Evolutionary conservation across 257 asterid species (phyloP), one percentile per base, ranked within the genome.

Genomic region (Nyctanthes arbortristis): DNA sequence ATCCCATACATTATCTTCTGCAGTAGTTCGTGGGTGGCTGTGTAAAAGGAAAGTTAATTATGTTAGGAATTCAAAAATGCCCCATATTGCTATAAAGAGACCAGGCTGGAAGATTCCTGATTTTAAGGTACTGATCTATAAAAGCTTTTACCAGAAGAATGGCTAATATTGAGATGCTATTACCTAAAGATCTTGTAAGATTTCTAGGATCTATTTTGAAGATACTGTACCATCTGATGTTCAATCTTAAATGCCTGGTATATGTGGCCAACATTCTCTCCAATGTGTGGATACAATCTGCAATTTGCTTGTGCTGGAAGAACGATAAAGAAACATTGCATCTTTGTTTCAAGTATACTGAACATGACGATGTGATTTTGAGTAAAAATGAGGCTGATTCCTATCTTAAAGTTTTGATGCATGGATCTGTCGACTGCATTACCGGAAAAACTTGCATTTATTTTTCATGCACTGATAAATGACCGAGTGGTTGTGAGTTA

Each of bases 11-110:
- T 45, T 25, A 29, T 47, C 69, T 73, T 30, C 33, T 72, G 37
- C 72, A 77, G 81, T 56, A 24, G 49, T 68, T 59, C 82, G 78
- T 56, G 66, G 78, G 39, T 68, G 78, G 78, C 63, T 77, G 69
- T 78, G 32, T 9, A 69, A 65, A 72, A 69, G 45, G 61, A 66
- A 49, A 32, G 47, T 32, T 28, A 47, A 66, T 55, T 47, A 20
- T 47, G 36, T 57, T 63, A 27, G 54, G 54, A 63, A 25, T 25
- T 11, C 47, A 9, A 73, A 61, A 70, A 22, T 60, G 65, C 58
- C 69, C 12, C 47, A 36, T 63, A 43, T 55, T 60, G 62, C 69
- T 52, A 68, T 71, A 45, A 25, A 39, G 75, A 71, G 47, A 67
- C 54, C 77, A 34, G 77, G 70, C 69, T 72, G 71, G 66, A 69